These are phyloP conservation scores for Naganishia vaughanmartiniae DNA, from an alignment of 768 basidiomycete species.

Conservation along the genomic window DNA sequence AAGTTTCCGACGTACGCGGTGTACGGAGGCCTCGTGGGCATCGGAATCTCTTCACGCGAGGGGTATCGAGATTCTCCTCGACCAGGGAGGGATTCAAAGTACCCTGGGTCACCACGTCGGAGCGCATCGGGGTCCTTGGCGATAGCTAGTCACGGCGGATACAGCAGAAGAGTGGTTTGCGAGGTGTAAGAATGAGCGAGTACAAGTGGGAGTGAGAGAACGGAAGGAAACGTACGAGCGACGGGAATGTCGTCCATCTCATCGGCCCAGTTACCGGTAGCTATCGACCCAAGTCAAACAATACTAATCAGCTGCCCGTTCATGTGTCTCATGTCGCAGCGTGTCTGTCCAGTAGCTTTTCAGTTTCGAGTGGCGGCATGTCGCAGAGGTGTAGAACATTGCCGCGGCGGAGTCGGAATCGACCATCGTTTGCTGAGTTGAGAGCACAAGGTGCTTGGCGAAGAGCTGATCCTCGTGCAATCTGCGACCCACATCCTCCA, in stretches of 20 bases:
- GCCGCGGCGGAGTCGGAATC: too few species aligned
- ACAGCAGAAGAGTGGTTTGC: not conserved
- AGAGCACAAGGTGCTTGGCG: too few species aligned
- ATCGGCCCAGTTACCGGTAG: slow-evolving; percentile 94
- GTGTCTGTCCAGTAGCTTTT: not conserved
- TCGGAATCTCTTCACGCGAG: slow-evolving; percentile 74
- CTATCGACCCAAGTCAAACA: slow-evolving; percentile 53
- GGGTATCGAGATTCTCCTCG: slow-evolving; percentile 37
- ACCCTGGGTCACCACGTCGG: slow-evolving; percentile 49
- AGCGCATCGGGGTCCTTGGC: slow-evolving; percentile 43
- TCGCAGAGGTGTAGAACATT: not conserved
- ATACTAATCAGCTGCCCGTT: not conserved
- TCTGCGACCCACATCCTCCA: not conserved
- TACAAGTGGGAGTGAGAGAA: not conserved
- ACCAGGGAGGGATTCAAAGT: slow-evolving; percentile 51
- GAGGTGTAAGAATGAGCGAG: not conserved
- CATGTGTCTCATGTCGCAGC: not conserved
- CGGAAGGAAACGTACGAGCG: slow-evolving; percentile 12
- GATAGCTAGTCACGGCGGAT: slow-evolving; percentile 36
- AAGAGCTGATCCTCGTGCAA: not conserved
- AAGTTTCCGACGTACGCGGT: slow-evolving; percentile 97
- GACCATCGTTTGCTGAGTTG: too few species aligned
- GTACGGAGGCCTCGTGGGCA: slow-evolving; percentile 91
- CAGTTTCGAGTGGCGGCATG: not conserved
- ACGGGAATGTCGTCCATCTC: slow-evolving; percentile 69